phyloP scores from a whole-genome alignment of 352 stramenopile species.

The Pythium aquatile region DNA sequence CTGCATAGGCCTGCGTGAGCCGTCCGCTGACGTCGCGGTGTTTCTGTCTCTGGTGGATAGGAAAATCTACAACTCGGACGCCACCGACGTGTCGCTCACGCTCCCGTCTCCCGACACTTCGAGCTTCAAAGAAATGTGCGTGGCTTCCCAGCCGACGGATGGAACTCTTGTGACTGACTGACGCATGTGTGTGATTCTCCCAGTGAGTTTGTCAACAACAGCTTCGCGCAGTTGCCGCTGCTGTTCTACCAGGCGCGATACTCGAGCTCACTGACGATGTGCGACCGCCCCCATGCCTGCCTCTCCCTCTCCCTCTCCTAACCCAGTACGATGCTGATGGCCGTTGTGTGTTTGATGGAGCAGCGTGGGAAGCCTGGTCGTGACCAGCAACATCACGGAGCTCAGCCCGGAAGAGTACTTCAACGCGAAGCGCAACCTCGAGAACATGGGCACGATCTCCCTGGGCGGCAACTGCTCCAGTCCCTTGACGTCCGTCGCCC shows the following conservation, averaged over 20 bases:
- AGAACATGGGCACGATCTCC: too few relatives aligned
- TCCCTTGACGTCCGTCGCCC: not conserved
- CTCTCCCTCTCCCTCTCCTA: not conserved
- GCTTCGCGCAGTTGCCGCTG: constrained; percentile 28
- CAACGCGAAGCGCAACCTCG: constrained; percentile 8
- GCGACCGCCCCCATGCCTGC: not conserved
- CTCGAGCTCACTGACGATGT: constrained; percentile 18
- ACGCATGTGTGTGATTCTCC: too few relatives aligned
- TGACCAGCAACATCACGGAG: not conserved
- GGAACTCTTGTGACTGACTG: too few relatives aligned
- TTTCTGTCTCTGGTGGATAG: constrained; percentile 14
- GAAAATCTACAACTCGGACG: not conserved
- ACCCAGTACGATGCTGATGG: not conserved
- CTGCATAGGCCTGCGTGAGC: too few relatives aligned
- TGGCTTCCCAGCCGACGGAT: not conserved
- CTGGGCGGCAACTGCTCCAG: not conserved
- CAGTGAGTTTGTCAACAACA: constrained; percentile 27
- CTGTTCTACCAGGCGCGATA: constrained; percentile 38
- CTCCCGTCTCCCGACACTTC: too few relatives aligned
- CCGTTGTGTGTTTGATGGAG: not conserved
- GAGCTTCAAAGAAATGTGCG: constrained; percentile 20
- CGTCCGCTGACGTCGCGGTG: too few relatives aligned
- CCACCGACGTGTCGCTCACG: not conserved
- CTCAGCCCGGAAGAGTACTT: constrained; percentile 11
- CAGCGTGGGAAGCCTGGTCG: not conserved